These are phyloP conservation scores for Chaetomium fimeti DNA, from an alignment of 495 filamentous ascomycete species.

Conservation along the genomic window DNA sequence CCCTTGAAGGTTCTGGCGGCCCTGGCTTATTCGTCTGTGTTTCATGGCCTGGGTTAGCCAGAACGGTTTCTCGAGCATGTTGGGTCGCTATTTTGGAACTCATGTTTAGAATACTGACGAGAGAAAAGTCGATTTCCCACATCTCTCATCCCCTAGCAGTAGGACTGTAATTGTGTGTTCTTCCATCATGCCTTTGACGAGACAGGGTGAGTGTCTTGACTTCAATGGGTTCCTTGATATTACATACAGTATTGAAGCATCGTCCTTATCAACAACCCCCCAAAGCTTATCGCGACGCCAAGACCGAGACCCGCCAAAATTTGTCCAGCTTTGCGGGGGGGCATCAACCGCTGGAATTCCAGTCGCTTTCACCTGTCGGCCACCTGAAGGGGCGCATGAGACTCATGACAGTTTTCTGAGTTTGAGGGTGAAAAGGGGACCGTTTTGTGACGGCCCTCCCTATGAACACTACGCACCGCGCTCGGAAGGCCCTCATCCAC, in stretches of 20 bases:
- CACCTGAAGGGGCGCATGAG: slow-evolving; percentile 6
- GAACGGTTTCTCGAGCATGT: neutral
- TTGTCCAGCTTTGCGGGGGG: neutral
- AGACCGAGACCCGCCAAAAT: slow-evolving; percentile 6
- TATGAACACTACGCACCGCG: slow-evolving; percentile 15
- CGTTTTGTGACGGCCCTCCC: slow-evolving; percentile 1
- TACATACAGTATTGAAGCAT: neutral
- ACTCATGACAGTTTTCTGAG: neutral
- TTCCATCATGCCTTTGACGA: slow-evolving; percentile 36
- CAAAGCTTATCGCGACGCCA: slow-evolving; percentile 13
- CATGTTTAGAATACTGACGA: slow-evolving; percentile 59
- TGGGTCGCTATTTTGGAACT: neutral
- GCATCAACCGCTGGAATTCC: neutral
- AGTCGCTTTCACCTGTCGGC: slow-evolving; percentile 12
- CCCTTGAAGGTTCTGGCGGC: slow-evolving; percentile 39
- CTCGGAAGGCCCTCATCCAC: slow-evolving; percentile 10
- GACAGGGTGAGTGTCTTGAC: neutral
- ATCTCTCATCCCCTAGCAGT: slow-evolving; percentile 73
- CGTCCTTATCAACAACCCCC: slow-evolving; percentile 15
- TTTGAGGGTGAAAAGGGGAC: neutral
- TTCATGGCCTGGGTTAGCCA: slow-evolving; percentile 11
- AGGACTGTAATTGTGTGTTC: slow-evolving; percentile 62
- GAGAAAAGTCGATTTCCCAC: slow-evolving; percentile 85
- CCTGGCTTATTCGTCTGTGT: slow-evolving; percentile 51
- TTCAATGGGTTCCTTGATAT: neutral